Conservation (phyloP, 108 stramenopile species). For the Fragilariopsis cylindrus region DNA sequence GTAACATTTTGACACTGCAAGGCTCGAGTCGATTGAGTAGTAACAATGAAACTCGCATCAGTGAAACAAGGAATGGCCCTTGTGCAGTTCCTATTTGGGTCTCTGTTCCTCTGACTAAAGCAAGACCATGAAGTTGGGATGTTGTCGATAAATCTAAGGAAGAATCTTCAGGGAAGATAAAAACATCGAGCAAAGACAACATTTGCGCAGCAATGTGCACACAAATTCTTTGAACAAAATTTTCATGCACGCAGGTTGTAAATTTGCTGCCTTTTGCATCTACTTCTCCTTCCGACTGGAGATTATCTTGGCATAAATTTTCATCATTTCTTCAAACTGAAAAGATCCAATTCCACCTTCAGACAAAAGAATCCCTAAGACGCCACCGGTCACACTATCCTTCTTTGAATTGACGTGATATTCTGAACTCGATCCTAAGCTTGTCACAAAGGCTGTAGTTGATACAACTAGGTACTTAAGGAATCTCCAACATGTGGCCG, state of each 20-base stretch:
- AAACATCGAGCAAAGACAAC: constrained; percentile 78
- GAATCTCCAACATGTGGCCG: constrained; percentile 77
- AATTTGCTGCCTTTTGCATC: no score
- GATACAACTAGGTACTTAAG: constrained; percentile 68
- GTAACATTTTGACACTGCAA: constrained; percentile 71
- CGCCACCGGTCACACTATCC: constrained; percentile 57
- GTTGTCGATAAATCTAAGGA: constrained; percentile 59
- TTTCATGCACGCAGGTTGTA: not conserved
- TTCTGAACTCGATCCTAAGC: constrained; percentile 57
- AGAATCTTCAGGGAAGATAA: constrained; percentile 73
- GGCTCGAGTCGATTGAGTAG: constrained; percentile 73
- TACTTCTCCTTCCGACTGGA: not conserved
- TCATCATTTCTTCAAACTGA: constrained; percentile 6
- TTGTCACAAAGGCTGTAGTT: constrained; percentile 63
- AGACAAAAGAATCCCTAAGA: constrained; percentile 64
- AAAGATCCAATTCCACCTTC: constrained; percentile 52
- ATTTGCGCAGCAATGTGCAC: constrained; percentile 66
- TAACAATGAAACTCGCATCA: constrained; percentile 73
- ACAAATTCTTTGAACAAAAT: constrained; percentile 31
- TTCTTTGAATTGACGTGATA: constrained; percentile 46
- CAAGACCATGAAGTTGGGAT: constrained; percentile 78
- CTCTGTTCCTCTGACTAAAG: constrained; percentile 74
- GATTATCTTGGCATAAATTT: not conserved
- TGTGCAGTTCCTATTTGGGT: constrained; percentile 74
- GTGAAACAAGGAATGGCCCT: constrained; percentile 70